Evolutionary conservation across 176 grass and related monocot species (phyloP).

Genomic region (Calamus simplicifolius): DNA sequence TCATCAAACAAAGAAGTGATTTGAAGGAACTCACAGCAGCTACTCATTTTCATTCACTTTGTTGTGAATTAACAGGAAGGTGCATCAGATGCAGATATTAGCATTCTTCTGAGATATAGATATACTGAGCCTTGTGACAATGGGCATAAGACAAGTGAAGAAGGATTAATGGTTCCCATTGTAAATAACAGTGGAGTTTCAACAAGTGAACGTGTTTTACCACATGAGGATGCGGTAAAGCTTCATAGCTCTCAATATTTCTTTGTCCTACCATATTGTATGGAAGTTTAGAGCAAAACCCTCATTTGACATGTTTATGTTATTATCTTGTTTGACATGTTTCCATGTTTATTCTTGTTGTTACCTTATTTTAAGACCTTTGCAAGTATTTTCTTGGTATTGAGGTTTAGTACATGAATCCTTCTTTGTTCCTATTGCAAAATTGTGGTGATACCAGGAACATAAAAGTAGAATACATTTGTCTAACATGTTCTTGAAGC

Average conservation of each 20-base stretch:
- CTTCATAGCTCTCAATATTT: slow-evolving; percentile 13
- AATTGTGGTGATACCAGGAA: no score
- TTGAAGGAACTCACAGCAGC: no score
- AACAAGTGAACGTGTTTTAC: slow-evolving; percentile 63
- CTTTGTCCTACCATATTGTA: not conserved
- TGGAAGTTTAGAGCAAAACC: no score
- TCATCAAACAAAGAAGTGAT: not conserved
- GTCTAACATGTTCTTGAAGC: no score
- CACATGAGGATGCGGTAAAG: slow-evolving; percentile 77
- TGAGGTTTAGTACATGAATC: no score
- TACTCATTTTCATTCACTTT: slow-evolving; percentile 9
- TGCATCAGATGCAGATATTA: slow-evolving; percentile 86
- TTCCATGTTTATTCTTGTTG: no score
- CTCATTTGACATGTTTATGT: no score
- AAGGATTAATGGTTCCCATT: slow-evolving; percentile 87
- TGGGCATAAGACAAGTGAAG: slow-evolving; percentile 47
- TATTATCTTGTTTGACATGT: no score
- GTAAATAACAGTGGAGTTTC: slow-evolving; percentile 60
- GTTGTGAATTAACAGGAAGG: slow-evolving; percentile 45
- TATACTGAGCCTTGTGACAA: slow-evolving; percentile 43
- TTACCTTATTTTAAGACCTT: no score
- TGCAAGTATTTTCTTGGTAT: no score
- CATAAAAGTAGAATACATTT: no score
- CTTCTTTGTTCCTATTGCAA: no score
- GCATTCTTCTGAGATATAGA: slow-evolving; percentile 82